Conservation (phyloP, 805 yeast genomes). For the Torulaspora gathmanii region DNA sequence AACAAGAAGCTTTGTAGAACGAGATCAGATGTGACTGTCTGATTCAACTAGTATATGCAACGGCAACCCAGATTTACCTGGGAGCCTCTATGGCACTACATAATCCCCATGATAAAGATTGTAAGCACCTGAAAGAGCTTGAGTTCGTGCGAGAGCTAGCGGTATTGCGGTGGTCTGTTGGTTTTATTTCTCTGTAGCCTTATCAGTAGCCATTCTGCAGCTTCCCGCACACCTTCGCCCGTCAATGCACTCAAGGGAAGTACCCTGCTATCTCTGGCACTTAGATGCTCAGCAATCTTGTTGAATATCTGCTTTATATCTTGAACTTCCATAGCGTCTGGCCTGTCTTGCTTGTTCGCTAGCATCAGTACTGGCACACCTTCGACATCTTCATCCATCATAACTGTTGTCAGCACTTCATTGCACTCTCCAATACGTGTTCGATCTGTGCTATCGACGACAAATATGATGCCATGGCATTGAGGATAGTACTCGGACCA, state of each 20-base stretch:
- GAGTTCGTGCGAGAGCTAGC: not conserved
- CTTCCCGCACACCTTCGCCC: constrained; percentile 78
- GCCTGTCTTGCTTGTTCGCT: constrained; percentile 89
- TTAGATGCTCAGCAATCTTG: constrained; percentile 72
- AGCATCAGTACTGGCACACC: constrained; percentile 90
- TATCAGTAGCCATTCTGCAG: constrained; percentile 82
- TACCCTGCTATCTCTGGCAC: constrained; percentile 87
- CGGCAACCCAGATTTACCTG: not conserved
- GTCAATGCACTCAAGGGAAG: constrained; percentile 78
- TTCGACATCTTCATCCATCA: constrained; percentile 56
- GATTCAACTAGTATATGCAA: not conserved
- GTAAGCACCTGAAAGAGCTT: not conserved
- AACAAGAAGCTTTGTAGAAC: no score
- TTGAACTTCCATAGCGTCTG: constrained; percentile 64
- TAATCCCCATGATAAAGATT: not conserved
- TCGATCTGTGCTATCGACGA: constrained; percentile 86
- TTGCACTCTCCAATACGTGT: constrained; percentile 79
- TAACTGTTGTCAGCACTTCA: constrained; percentile 50
- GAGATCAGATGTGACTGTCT: no score
- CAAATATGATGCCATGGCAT: constrained; percentile 88
- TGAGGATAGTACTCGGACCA: constrained; percentile 84
- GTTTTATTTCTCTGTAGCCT: constrained; percentile 51
- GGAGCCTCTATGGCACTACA: not conserved
- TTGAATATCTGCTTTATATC: constrained; percentile 81
- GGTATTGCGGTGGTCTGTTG: constrained; percentile 37